These are phyloP conservation scores for Pythium dissimile DNA, from an alignment of 352 stramenopile species.

Conservation along the genomic window DNA sequence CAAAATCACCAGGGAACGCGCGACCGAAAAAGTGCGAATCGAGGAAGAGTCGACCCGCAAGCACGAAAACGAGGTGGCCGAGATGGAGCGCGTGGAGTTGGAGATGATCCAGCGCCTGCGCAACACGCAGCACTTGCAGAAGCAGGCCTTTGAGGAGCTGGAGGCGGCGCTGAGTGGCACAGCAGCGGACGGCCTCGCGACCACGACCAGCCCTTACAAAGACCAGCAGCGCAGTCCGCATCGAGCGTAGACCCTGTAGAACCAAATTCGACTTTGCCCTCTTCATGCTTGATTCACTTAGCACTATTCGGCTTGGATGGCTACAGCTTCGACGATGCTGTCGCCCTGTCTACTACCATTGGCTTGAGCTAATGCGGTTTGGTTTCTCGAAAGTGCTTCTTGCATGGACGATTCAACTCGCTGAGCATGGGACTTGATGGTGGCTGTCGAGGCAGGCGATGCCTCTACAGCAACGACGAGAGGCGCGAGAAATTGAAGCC, in stretches of 20 bases:
- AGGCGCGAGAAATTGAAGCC: too few relatives aligned
- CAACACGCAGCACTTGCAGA: conserved; percentile 84
- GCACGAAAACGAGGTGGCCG: conserved; percentile 64
- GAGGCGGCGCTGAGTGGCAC: conserved; percentile 64
- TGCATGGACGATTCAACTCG: too few relatives aligned
- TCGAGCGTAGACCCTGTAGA: not conserved
- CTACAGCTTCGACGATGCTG: too few relatives aligned
- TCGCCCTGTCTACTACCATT: too few relatives aligned
- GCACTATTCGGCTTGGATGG: too few relatives aligned
- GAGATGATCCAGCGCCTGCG: conserved; percentile 79
- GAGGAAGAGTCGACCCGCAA: conserved; percentile 63
- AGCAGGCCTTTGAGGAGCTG: conserved; percentile 82
- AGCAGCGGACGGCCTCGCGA: conserved; percentile 9
- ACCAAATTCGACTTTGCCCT: too few relatives aligned
- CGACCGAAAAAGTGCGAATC: conserved; percentile 51
- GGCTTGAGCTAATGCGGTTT: too few relatives aligned
- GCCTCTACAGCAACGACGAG: not conserved
- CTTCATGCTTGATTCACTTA: too few relatives aligned
- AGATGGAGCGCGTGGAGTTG: conserved; percentile 79
- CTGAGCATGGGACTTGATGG: not conserved
- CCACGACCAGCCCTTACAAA: conserved; percentile 25
- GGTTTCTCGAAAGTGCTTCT: too few relatives aligned
- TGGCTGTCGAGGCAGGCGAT: not conserved
- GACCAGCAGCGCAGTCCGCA: conserved; percentile 22
- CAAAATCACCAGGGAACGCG: conserved; percentile 60